These are phyloP conservation scores for Herpetomonas tarakana DNA, from an alignment of 208 protist genomes.

Conservation along the genomic window DNA sequence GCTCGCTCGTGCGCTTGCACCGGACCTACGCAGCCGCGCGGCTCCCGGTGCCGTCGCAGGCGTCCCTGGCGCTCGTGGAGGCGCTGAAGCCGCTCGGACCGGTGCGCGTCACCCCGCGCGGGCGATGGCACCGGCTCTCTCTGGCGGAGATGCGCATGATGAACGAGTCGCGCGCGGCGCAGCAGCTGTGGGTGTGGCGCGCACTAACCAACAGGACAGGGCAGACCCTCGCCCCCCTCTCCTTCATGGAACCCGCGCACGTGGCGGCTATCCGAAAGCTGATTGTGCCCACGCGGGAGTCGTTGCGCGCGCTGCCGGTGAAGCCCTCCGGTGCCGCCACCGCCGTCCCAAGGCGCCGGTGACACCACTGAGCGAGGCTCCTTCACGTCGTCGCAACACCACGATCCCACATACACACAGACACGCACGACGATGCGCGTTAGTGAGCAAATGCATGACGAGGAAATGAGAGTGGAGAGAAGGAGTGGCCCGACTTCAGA, in stretches of 20 bases:
- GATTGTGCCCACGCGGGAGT: background rate
- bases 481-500: too few relatives aligned
- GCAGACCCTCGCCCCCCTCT: background rate
- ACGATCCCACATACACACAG: too few relatives aligned
- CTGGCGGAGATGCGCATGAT: background rate
- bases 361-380: too few relatives aligned
- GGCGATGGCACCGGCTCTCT: background rate
- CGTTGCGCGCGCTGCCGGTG: constrained; percentile 9
- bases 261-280: constrained; percentile 13
- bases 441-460: too few relatives aligned
- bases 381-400: too few relatives aligned
- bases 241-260: constrained; percentile 15
- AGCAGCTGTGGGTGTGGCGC: constrained; percentile 16
- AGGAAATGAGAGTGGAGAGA: too few relatives aligned
- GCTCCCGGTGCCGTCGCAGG: constrained; percentile 25
- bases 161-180: constrained; percentile 1
- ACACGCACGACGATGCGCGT: too few relatives aligned
- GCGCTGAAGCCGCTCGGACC: constrained; percentile 27
- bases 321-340: constrained; percentile 2
- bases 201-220: constrained; percentile 5
- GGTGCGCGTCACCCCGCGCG: background rate
- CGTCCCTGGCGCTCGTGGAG: constrained; percentile 53
- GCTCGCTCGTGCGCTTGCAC: constrained; percentile 15
- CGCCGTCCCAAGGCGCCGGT: background rate
- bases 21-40: constrained; percentile 10